A percentile compares a stretch with the other conserved stretches of the same genome.
phyloP scores from a whole-genome alignment of 2,329 filamentous ascomycete genomes.

The Ceratocystis smalleyi region DNA sequence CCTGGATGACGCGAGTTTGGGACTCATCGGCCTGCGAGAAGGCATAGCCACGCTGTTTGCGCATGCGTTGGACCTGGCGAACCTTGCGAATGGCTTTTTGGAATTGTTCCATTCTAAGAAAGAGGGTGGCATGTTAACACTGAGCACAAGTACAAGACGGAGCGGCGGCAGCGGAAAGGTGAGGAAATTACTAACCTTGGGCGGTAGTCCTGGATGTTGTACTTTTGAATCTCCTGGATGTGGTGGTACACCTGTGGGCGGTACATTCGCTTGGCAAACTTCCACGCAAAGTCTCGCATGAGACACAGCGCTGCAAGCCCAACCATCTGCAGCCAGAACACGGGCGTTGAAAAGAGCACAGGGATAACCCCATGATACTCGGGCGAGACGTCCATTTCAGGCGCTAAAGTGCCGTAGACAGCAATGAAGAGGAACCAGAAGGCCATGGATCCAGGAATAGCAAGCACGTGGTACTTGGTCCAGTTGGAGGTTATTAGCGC shows the following conservation, averaged over 20 bases:
- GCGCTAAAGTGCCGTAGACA: conserved; percentile 72
- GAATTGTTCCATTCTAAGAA: conserved; percentile 90
- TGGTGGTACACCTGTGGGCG: conserved; percentile 91
- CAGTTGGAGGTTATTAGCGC: conserved; percentile 91
- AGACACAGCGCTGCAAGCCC: conserved; percentile 69
- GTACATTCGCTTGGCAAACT: conserved; percentile 96
- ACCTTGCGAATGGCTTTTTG: conserved; percentile 99
- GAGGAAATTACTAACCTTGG: conserved; percentile 50
- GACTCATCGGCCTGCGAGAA: conserved; percentile 96
- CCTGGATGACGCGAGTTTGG: conserved; percentile 86
- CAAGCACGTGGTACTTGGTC: conserved; percentile 95
- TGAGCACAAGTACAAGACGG: neutral
- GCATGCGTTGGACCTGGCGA: conserved; percentile 94
- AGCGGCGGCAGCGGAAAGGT: conserved; percentile 5
- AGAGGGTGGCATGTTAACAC: neutral
- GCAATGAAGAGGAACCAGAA: conserved; percentile 88
- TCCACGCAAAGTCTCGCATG: conserved; percentile 83
- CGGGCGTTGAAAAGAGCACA: conserved; percentile 59
- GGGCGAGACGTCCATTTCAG: conserved; percentile 60
- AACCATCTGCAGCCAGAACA: conserved; percentile 85
- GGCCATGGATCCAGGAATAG: conserved; percentile 82
- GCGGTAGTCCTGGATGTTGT: conserved; percentile 97
- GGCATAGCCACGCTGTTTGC: conserved; percentile 94
- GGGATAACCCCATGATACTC: conserved; percentile 81
- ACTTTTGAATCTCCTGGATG: conserved; percentile 98